Evolutionary conservation across 345 rosid genomes (phyloP).

Genomic region (Lagerstroemia speciosa): DNA sequence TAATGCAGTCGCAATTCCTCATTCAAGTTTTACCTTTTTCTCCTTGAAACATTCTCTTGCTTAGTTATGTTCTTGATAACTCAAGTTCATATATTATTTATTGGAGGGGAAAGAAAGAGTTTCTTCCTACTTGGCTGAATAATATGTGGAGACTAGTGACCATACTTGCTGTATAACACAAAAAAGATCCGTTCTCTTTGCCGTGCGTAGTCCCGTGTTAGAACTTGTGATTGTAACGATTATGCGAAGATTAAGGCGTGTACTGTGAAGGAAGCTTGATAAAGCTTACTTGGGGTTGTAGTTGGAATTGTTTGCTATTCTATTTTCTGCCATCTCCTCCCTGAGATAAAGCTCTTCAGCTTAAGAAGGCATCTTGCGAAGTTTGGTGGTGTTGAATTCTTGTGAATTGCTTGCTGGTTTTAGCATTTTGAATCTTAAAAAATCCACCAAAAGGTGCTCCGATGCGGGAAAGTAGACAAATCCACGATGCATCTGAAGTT

Average conservation of each 20-base stretch:
- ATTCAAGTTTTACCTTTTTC: background rate
- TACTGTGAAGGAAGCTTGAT: background rate
- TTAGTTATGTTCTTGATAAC: background rate
- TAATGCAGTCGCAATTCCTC: constrained; percentile 3
- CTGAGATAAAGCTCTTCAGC: background rate
- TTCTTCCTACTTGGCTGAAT: background rate
- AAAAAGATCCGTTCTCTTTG: background rate
- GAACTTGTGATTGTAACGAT: background rate
- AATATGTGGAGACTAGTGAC: background rate
- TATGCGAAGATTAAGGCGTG: background rate
- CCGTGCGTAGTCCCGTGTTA: background rate
- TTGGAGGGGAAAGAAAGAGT: background rate
- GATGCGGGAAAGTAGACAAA: background rate
- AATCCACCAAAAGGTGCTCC: background rate
- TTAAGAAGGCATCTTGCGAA: background rate
- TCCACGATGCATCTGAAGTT: too few species aligned
- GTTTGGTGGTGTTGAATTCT: background rate
- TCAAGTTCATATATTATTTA: background rate
- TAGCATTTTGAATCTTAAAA: background rate
- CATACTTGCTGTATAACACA: background rate
- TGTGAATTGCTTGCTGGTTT: background rate
- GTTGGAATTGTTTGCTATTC: background rate
- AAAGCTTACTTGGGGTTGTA: too few species aligned
- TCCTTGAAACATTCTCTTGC: background rate
- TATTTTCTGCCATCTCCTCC: background rate